Evolutionary conservation across 2,329 filamentous ascomycete genomes (phyloP), one percentile per base, ranked within the genome.

Genomic region (Cercospora sp.): DNA sequence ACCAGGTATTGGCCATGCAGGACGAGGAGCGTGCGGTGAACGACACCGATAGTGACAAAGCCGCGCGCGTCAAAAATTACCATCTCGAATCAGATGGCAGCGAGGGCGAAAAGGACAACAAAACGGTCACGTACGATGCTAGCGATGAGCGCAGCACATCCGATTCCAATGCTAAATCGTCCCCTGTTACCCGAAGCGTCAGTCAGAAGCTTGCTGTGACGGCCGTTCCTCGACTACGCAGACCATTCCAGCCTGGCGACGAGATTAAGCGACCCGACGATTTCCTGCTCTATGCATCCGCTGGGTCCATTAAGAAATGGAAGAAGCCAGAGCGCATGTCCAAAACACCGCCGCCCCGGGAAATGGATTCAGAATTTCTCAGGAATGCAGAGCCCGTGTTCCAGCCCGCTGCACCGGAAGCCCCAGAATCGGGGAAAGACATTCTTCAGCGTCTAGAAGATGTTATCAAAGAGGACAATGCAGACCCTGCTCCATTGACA

Each of bases 221-320:
- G 13, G 66, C 57, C 3, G 66, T 65, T 10, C 70, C 69, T 18
- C 64, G 69, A 66, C 66, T 72, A 24, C 63, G 69, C 58, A 68
- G 67, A 24, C 70, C 72, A 12, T 66, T 73, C 12, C 70, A 71
- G 32, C 72, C 71, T 18, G 71, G 71, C 32, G 71, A 73, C 49
- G 70, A 73, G 18, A 34, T 71, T n/a, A 72, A 69, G 60, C 63
- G 68, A 51, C 66, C 70, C 8, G 67, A 73, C 13, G 64, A 69
- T 32, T 67, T 65, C 12, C 45, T 73, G 9, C 60, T 73, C 5
- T 73, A 73, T 45, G 65, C 63, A 34, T 64, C 68, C 12, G 30
- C 60, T 10, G 61, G 62, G 5, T 60, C 65, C 8, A 63, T 70
- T 55, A 66, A 64, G 65, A 66, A 63, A 18, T 68, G 59, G 67